These are phyloP conservation scores for Sclerospora graminicola DNA, from an alignment of 352 stramenopile species.

Conservation along the genomic window DNA sequence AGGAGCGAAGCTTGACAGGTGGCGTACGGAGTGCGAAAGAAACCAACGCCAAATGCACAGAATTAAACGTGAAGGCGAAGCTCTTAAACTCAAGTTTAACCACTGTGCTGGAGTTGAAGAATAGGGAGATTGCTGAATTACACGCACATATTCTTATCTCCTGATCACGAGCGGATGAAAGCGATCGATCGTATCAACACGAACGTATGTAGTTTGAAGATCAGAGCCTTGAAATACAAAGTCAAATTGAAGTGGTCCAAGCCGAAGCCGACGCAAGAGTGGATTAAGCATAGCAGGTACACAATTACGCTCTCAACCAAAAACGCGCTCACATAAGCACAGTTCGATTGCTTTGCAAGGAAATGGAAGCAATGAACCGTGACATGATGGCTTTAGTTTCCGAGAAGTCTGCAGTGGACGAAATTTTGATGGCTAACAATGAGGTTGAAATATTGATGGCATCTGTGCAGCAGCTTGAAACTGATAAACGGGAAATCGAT, in stretches of 20 bases:
- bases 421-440: constrained; percentile 33
- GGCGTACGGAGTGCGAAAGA: constrained; percentile 37
- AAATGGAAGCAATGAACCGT: constrained; percentile 56
- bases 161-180: constrained; percentile 39
- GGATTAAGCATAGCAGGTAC: constrained; percentile 29
- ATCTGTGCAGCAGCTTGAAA: constrained; percentile 30
- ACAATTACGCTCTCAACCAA: constrained; percentile 33
- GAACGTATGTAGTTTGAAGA: constrained; percentile 52
- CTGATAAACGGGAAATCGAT: constrained; percentile 40
- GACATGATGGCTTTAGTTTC: constrained; percentile 31
- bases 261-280: constrained; percentile 33
- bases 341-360: constrained; percentile 35
- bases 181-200: constrained; percentile 42
- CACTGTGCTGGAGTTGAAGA: constrained; percentile 34
- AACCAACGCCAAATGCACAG: constrained; percentile 28
- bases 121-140: constrained; percentile 38
- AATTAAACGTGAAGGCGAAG: constrained; percentile 28
- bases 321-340: constrained; percentile 37
- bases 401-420: constrained; percentile 44
- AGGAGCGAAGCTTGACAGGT: constrained; percentile 37
- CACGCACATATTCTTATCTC: constrained; percentile 47
- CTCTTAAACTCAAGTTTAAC: constrained; percentile 43
- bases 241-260: constrained; percentile 32
- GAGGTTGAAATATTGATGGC: constrained; percentile 26
- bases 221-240: constrained; percentile 36